phyloP scores from a whole-genome alignment of 768 basidiomycete genomes.

The Mrakia blollopis region DNA sequence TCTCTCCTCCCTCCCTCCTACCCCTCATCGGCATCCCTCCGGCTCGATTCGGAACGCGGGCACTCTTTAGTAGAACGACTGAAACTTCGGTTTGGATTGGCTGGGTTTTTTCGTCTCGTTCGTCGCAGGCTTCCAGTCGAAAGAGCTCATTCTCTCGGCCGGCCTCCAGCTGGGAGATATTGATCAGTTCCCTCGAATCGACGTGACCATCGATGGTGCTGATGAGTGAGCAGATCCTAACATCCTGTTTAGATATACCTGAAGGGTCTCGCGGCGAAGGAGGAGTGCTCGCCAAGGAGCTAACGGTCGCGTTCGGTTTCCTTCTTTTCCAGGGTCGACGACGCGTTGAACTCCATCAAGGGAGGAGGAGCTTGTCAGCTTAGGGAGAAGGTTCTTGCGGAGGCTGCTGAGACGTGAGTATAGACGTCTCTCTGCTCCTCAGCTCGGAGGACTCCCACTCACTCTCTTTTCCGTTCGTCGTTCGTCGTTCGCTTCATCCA shows the following conservation, averaged over 20 bases:
- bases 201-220: conserved; percentile 96
- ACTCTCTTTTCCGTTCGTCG: not conserved
- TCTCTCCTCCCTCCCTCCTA: not conserved
- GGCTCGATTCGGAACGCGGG: no score
- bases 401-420: conserved; percentile 77
- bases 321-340: conserved; percentile 64
- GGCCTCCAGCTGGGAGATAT: conserved; percentile 78
- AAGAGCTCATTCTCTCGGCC: conserved; percentile 80
- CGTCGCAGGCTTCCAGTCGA: conserved; percentile 77
- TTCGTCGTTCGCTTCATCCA: conserved; percentile 39
- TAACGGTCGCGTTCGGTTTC: not conserved
- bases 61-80: no score
- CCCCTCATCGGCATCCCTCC: not conserved
- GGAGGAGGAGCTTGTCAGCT: conserved; percentile 68
- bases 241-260: not conserved
- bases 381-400: conserved; percentile 94
- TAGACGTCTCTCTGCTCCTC: conserved; percentile 22
- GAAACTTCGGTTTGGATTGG: no score
- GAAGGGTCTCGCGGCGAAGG: no score
- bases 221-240: conserved; percentile 77
- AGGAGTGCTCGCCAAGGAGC: no score
- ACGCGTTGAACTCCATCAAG: conserved; percentile 85
- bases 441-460: conserved; percentile 22
- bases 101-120: not conserved
- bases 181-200: conserved; percentile 78